phyloP scores from a whole-genome alignment of 164 flowering plant genomes.

The Chloranthus sessilifolius region DNA sequence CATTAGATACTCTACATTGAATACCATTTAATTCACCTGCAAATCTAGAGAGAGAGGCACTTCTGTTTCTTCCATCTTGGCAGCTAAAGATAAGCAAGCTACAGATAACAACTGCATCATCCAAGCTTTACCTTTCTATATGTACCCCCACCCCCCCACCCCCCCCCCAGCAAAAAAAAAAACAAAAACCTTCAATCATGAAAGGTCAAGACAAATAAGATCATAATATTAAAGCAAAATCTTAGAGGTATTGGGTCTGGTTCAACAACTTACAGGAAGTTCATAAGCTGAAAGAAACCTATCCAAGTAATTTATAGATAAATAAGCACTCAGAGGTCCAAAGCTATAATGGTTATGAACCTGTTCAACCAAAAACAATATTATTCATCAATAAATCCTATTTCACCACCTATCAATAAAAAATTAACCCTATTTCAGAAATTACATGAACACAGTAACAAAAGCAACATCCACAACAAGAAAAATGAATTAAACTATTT shows the following conservation, averaged over 20 bases:
- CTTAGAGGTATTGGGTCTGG: not conserved
- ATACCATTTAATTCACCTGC: slow-evolving; percentile 44
- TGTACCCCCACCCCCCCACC: too few species aligned
- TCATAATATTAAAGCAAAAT: not conserved
- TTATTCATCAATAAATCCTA: slow-evolving; percentile 6
- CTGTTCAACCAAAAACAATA: slow-evolving; percentile 30
- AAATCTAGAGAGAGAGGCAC: slow-evolving; percentile 66
- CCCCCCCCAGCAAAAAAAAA: too few species aligned
- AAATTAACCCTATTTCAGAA: too few species aligned
- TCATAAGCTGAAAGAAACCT: slow-evolving; percentile 75
- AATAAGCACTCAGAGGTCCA: slow-evolving; percentile 65
- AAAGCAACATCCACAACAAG: slow-evolving; percentile 1
- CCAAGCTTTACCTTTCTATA: slow-evolving; percentile 68
- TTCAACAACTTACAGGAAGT: slow-evolving; percentile 62
- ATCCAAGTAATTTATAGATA: slow-evolving; percentile 79
- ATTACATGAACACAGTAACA: slow-evolving; percentile 1
- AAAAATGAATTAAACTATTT: not conserved
- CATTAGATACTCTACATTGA: slow-evolving; percentile 7
- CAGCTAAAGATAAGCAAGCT: slow-evolving; percentile 78
- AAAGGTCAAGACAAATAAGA: not conserved
- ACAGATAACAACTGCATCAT: slow-evolving; percentile 75
- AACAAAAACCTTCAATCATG: not conserved
- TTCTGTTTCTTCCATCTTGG: slow-evolving; percentile 82
- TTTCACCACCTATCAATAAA: too few species aligned
- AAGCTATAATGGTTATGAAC: slow-evolving; percentile 62